Base-by-base conservation (phyloP, 2,329 filamentous ascomycete species). In the Mycocentrospora acerina region DNA sequence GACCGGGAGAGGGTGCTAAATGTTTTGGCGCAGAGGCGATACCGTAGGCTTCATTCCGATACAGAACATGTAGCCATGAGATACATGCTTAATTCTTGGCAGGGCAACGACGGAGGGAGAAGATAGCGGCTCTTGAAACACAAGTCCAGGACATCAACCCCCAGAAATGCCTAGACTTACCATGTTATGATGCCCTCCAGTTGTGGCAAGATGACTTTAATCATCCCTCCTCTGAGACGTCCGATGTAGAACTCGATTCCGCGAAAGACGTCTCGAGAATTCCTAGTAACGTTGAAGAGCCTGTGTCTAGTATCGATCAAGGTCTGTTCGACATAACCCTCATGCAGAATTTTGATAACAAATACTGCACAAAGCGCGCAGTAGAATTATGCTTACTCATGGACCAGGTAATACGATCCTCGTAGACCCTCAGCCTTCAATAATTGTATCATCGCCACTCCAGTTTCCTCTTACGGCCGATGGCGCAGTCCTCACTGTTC, bases 1-100 rank as follows among this genome's bases (percentile, higher is more conserved):
- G 60, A 64, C 29, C 45, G 60, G 24, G 61, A 62, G 42, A 46
- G 60, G 28, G 51, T 61, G 29, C 40, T 64, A 4, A 64, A 62
- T 40, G 56, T 64, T 0, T 33, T 64, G 5, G 60, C 59, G 4
- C 60, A 64, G 32, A 50, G 60, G 26, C 47, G 60, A 51, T 64
- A 64, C 34, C 54, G 58, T 62, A 44, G 24, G 58, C 42, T 0
- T 7, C 16, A 10, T 8, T 6, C 19, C 19, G 17, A 29, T n/a
- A n/a, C n/a, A n/a, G n/a, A n/a, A n/a, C n/a, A n/a, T n/a, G n/a
- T n/a, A n/a, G n/a, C n/a, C n/a, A n/a, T n/a, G n/a, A n/a, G n/a
- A n/a, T n/a, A n/a, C n/a, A n/a, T n/a, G n/a, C n/a, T n/a, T n/a
- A n/a, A n/a, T n/a, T n/a, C n/a, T n/a, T 9, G 35, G 10, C 24